A percentile compares a stretch with the other conserved stretches of the same genome.
Evolutionary conservation across 768 basidiomycete species (phyloP).

Genomic region (Phanerochaete carnosa): DNA sequence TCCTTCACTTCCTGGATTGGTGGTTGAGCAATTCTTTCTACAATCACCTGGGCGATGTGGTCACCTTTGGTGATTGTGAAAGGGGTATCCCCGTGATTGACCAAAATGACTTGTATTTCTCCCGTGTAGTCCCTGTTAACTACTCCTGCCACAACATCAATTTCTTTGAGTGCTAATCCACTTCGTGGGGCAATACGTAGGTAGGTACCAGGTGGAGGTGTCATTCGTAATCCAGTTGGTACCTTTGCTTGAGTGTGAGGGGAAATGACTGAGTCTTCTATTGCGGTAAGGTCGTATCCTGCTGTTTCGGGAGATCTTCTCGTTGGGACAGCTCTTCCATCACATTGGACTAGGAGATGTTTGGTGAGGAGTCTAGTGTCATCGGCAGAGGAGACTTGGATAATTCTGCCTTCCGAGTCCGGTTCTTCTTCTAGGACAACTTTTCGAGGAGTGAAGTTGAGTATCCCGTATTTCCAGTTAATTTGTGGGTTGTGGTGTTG

Average conservation of each 20-base stretch:
- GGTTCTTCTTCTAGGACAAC: background rate
- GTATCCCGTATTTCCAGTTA: background rate
- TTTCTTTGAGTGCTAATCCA: background rate
- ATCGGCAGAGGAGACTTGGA: background rate
- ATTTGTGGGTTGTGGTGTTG: background rate
- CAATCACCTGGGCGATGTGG: constrained; percentile 4
- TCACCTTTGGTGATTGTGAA: constrained; percentile 1
- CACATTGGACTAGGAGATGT: background rate
- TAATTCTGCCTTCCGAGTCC: background rate
- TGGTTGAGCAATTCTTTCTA: background rate
- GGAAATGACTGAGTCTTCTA: background rate
- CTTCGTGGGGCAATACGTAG: background rate
- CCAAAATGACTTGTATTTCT: constrained; percentile 4
- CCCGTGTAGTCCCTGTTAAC: constrained; percentile 7
- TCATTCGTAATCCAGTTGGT: background rate
- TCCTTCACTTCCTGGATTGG: background rate
- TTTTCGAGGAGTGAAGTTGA: background rate
- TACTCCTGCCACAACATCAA: constrained; percentile 6
- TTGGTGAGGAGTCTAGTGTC: background rate
- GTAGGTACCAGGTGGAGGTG: background rate
- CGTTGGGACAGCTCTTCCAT: background rate
- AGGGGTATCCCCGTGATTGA: background rate
- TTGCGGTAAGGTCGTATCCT: background rate
- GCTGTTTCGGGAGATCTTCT: background rate
- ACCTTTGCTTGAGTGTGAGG: background rate